Evolutionary conservation across 2,329 filamentous ascomycete genomes (phyloP).

Genomic region (Penicillium sp.): DNA sequence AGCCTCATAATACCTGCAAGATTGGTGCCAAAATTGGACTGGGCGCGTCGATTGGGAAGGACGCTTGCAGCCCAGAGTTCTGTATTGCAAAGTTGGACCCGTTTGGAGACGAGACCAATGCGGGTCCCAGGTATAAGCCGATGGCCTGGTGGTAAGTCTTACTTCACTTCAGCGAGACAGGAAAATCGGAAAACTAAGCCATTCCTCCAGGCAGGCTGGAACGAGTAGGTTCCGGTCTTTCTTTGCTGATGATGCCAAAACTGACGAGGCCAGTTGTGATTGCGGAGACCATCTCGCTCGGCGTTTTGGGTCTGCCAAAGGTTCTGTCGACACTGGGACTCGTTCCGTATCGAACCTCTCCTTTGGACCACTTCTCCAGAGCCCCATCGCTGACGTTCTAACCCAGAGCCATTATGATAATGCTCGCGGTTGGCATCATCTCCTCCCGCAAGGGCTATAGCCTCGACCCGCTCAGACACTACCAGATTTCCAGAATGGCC

Average conservation of each 20-base stretch:
- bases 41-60: not conserved
- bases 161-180: not conserved
- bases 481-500: slow-evolving; percentile 63
- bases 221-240: slow-evolving; percentile 17
- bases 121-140: slow-evolving; percentile 30
- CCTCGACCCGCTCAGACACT: slow-evolving; percentile 57
- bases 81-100: slow-evolving; percentile 14
- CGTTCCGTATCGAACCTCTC: slow-evolving; percentile 40
- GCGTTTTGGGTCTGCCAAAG: slow-evolving; percentile 56
- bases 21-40: not conserved
- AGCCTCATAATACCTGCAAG: not conserved
- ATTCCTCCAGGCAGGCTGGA: slow-evolving; percentile 23
- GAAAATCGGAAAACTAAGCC: not conserved
- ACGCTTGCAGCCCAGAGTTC: not conserved
- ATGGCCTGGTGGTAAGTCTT: slow-evolving; percentile 33
- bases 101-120: slow-evolving; percentile 30
- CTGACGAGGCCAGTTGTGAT: slow-evolving; percentile 49
- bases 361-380: not conserved
- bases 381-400: not conserved
- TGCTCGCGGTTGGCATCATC: slow-evolving; percentile 53
- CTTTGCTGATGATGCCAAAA: not conserved
- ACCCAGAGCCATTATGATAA: slow-evolving; percentile 51
- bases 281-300: slow-evolving; percentile 58
- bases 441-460: slow-evolving; percentile 60
- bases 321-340: slow-evolving; percentile 54